Percentiles rank a stretch among this genome's conserved stretches.
These are phyloP conservation scores for Chrysoporthe puriensis DNA, from an alignment of 2,329 filamentous ascomycete species.

Conservation along the genomic window DNA sequence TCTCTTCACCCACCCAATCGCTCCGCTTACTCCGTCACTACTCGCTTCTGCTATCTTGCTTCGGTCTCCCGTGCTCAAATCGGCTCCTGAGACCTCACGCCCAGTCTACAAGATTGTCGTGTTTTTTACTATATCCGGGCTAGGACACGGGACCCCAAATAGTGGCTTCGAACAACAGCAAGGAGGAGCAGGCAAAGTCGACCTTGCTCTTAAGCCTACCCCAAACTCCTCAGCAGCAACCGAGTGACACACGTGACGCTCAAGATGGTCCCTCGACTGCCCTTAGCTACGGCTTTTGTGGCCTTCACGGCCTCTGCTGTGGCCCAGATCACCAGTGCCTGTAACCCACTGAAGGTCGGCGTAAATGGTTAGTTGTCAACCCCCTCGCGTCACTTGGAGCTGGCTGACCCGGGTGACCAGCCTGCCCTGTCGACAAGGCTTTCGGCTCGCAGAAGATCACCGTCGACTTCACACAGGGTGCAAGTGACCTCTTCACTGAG, in stretches of 20 bases:
- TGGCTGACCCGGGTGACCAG: constrained; percentile 38
- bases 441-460: constrained; percentile 66
- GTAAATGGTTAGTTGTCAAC: constrained; percentile 36
- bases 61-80: neutral
- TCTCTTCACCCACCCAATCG: neutral
- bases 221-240: neutral
- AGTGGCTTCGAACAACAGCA: neutral
- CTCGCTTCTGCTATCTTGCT: neutral
- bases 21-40: neutral
- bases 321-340: constrained; percentile 61
- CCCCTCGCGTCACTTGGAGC: constrained; percentile 29
- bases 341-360: constrained; percentile 57
- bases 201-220: neutral
- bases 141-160: neutral
- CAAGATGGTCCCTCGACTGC: constrained; percentile 51
- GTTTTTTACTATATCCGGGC: neutral
- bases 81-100: neutral
- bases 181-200: neutral
- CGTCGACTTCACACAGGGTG: constrained; percentile 24
- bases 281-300: constrained; percentile 50
- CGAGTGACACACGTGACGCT: neutral
- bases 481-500: constrained; percentile 69
- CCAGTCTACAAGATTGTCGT: too few species aligned
- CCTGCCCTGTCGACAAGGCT: constrained; percentile 76
- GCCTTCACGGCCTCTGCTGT: constrained; percentile 54